Evolutionary conservation across 129 eudicot species (phyloP).

Genomic region (Sambucus nigra): DNA sequence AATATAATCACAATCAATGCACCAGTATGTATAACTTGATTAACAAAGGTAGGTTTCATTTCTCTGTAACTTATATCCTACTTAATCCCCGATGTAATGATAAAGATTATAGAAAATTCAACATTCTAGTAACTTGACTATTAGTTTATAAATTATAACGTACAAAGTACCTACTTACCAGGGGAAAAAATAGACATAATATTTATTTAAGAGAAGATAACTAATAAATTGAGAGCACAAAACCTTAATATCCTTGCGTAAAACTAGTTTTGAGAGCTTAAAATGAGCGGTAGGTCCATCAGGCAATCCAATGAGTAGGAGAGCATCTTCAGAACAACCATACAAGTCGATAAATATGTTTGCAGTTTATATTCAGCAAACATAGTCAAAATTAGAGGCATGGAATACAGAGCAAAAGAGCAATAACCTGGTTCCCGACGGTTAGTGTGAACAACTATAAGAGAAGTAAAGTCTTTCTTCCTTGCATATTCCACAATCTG

Average conservation of each 20-base stretch:
- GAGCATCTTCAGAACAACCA: conserved; percentile 52
- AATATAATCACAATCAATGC: background rate
- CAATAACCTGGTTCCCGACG: conserved; percentile 91
- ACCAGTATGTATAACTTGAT: no score
- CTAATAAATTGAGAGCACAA: background rate
- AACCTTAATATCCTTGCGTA: conserved; percentile 93
- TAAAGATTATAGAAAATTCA: no score
- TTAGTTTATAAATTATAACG: background rate
- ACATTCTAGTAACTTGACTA: no score
- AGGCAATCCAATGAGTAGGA: conserved; percentile 72
- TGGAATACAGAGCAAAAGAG: background rate
- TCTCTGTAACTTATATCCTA: no score
- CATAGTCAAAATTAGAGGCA: no score
- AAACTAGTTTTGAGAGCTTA: conserved; percentile 69
- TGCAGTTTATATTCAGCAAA: background rate
- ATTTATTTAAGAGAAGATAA: background rate
- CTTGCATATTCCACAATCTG: conserved; percentile 88
- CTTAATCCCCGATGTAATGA: no score
- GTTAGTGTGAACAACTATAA: conserved; percentile 86
- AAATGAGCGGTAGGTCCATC: conserved; percentile 98
- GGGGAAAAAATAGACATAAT: no score
- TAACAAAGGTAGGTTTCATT: no score
- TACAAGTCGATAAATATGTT: background rate
- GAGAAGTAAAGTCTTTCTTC: conserved; percentile 72
- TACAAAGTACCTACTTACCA: background rate